Percentiles rank a stretch among this genome's conserved stretches.
phyloP scores from a whole-genome alignment of 768 basidiomycete genomes.

The Suillus ampliporus region DNA sequence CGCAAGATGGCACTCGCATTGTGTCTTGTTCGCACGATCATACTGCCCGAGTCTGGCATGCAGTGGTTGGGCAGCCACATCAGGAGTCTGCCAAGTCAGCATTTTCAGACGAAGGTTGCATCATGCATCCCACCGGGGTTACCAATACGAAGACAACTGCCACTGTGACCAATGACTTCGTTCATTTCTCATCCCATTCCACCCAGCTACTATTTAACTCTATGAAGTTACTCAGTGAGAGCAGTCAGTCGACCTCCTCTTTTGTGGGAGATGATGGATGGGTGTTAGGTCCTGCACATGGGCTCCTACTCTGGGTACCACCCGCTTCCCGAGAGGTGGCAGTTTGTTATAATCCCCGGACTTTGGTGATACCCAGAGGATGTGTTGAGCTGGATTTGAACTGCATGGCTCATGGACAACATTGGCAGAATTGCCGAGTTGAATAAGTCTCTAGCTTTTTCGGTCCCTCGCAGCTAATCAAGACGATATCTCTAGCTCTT shows the following conservation, averaged over 20 bases:
- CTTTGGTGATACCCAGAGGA: constrained; percentile 5
- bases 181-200: no score
- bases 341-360: neutral
- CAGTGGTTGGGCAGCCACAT: neutral
- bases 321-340: neutral
- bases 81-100: no score
- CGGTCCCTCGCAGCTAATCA: neutral
- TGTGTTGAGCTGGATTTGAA: constrained; percentile 8
- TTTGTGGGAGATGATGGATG: constrained; percentile 1
- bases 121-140: neutral
- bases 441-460: neutral
- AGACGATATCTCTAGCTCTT: neutral
- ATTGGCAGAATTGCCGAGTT: neutral
- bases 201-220: neutral
- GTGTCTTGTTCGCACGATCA: neutral
- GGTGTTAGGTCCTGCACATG: neutral
- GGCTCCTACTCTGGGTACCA: constrained; percentile 6
- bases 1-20: neutral
- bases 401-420: constrained; percentile 3
- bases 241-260: no score
- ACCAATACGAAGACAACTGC: neutral
- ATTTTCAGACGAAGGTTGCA: neutral
- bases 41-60: constrained; percentile 2
- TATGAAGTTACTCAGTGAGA: no score
- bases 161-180: neutral